A percentile compares a stretch with the other conserved stretches of the same genome.
Evolutionary conservation across 1,139 yeast species (phyloP).

Genomic region (Nakaseomyces uthaithaninus): DNA sequence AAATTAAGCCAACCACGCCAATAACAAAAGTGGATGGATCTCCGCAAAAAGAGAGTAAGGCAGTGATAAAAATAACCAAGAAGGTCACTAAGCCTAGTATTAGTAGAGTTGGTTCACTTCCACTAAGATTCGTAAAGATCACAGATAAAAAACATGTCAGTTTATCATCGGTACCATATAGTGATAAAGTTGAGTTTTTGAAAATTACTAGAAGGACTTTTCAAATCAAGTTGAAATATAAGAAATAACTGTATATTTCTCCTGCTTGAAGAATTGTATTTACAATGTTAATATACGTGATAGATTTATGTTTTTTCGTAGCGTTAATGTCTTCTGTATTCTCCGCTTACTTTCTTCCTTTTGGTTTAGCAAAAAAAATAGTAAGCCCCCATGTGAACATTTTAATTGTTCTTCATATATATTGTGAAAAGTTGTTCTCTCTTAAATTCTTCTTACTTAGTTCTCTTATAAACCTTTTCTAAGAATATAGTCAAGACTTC

Average conservation of each 20-base stretch:
- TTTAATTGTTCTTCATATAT: no score
- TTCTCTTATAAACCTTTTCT: constrained; percentile 87
- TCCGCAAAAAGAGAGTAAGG: constrained; percentile 5
- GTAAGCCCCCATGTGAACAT: no score
- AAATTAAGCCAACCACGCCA: constrained; percentile 8
- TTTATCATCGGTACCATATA: constrained; percentile 28
- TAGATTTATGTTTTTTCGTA: no score
- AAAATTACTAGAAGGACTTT: constrained; percentile 27
- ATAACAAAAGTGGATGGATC: neutral
- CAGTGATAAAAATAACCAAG: constrained; percentile 11
- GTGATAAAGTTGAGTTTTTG: constrained; percentile 21
- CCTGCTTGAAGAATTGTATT: no score
- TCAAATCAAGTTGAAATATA: constrained; percentile 21
- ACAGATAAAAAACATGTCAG: constrained; percentile 19
- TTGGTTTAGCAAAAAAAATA: no score
- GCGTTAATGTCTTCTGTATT: no score
- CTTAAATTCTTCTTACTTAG: constrained; percentile 60
- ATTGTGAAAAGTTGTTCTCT: no score
- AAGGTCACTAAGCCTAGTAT: constrained; percentile 15
- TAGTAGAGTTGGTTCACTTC: constrained; percentile 27
- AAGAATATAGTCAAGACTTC: constrained; percentile 78
- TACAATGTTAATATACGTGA: no score
- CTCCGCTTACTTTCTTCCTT: no score
- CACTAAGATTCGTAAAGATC: constrained; percentile 28
- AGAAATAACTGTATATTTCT: no score